Evolutionary conservation across 2,329 filamentous ascomycete species (phyloP), one percentile per base, ranked within the genome.

Genomic region (Diaporthe citriasiana): DNA sequence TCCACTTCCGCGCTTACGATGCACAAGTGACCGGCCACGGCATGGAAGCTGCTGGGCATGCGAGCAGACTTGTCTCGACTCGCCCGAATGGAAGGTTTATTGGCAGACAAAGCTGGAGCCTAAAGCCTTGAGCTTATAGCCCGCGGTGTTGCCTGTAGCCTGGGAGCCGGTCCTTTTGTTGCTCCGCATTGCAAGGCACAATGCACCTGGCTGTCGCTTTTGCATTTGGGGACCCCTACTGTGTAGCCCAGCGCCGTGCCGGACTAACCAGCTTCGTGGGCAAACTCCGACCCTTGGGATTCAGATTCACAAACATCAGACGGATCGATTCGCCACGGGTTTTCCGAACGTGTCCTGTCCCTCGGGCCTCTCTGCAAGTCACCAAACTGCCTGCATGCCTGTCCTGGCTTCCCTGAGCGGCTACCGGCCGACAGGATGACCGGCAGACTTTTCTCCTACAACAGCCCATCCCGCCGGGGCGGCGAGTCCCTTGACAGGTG

Each of bases 281-380:
- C 63, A 68, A 53, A 47, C 63, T 68, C 63, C 63, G 63, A 40
- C 63, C 63, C 63, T 68, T 68, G 63, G 63, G 63, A 68, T 68
- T 68, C 63, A 68, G 63, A 68, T 68, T 68, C 63, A 68, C 30
- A 53, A 53, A 68, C 63, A 53, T 68, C 63, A 53, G 63, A 68
- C 63, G 63, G 47, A 68, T 68, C 63, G 63, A 68, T 53, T 68
- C 63, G 63, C 63, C 47, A 68, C 63, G 63, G 47, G n/a, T 33
- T 13, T 40, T 53, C 63, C 63, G 63, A 38, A 38, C 25, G 9
- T 8, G 40, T 4, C 59, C 38, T 63, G 25, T 63, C 57, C n/a
- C 38, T 45, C 38, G 57, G 57, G 57, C 57, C 38, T 63, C 53
- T 33, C 57, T 63, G 38, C 57, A 45, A 27, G 57, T 51, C 30